Percentiles rank a stretch among this genome's conserved stretches.
Conservation (phyloP, 768 basidiomycete genomes). For the Pleurotus citrinopileatus region DNA sequence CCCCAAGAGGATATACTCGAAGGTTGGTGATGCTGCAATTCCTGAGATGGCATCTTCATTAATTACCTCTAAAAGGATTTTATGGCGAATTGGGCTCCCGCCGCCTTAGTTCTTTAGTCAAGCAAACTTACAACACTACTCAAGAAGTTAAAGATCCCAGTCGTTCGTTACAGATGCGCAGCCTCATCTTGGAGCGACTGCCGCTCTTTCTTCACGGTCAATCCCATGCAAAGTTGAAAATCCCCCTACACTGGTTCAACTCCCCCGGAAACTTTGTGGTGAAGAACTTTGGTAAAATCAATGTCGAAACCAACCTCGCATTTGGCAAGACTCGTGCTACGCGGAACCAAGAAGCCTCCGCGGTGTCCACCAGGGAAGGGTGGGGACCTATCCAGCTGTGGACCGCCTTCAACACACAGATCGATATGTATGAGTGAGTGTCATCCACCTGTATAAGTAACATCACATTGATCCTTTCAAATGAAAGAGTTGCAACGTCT, state of each 20-base stretch:
- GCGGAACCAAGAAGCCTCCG: constrained; percentile 68
- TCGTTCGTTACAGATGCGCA: constrained; percentile 47
- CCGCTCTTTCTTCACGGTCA: constrained; percentile 93
- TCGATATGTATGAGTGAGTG: constrained; percentile 92
- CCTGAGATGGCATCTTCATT: constrained; percentile 4
- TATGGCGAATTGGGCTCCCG: constrained; percentile 76
- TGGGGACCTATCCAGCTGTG: constrained; percentile 69
- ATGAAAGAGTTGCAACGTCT: constrained; percentile 75
- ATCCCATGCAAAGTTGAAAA: constrained; percentile 56
- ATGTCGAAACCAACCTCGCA: constrained; percentile 58
- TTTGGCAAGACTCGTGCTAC: constrained; percentile 47
- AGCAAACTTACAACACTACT: constrained; percentile 70
- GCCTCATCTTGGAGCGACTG: constrained; percentile 75
- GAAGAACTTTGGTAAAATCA: constrained; percentile 61
- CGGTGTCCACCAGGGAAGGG: constrained; percentile 54
- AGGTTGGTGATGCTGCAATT: constrained; percentile 34
- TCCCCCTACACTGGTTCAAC: constrained; percentile 67
- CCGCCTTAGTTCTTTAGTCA: constrained; percentile 67
- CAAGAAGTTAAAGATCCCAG: constrained; percentile 48
- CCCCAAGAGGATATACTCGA: constrained; percentile 92
- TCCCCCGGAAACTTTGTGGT: constrained; percentile 66
- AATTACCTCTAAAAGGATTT: constrained; percentile 56
- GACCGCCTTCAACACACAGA: constrained; percentile 68
- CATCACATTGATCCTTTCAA: constrained; percentile 3
- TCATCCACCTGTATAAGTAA: neutral